phyloP scores from a whole-genome alignment of 345 rosid genomes.

The Noccaea bulbosa region DNA sequence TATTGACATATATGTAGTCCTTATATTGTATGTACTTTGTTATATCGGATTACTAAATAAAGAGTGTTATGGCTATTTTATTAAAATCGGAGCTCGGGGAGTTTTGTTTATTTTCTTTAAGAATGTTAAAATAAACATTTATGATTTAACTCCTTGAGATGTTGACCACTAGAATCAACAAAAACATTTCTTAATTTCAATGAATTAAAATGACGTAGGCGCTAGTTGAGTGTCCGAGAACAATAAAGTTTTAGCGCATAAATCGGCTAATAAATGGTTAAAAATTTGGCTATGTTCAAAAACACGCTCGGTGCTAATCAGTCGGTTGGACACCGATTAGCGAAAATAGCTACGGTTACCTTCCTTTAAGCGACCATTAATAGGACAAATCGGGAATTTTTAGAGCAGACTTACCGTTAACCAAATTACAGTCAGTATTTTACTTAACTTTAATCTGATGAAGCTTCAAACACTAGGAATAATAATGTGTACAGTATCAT shows the following conservation, averaged over 20 bases:
- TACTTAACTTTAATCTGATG: background rate
- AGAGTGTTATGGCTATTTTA: slow-evolving; percentile 10
- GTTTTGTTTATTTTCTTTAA: background rate
- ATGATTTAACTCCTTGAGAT: background rate
- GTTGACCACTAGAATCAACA: background rate
- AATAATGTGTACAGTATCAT: background rate
- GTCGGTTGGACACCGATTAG: no score
- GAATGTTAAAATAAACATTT: background rate
- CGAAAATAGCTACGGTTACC: no score
- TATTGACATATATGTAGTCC: slow-evolving; percentile 18
- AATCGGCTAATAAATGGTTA: background rate
- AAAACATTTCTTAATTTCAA: background rate
- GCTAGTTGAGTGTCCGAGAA: background rate
- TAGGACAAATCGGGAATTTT: no score
- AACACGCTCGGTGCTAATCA: no score
- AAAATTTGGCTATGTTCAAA: no score
- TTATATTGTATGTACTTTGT: slow-evolving; percentile 20
- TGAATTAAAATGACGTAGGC: background rate
- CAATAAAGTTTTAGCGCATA: background rate
- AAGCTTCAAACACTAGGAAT: no score
- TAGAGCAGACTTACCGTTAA: no score
- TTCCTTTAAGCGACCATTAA: no score
- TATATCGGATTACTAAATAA: slow-evolving; percentile 28
- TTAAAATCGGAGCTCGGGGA: background rate
- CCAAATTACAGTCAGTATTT: background rate